Evolutionary conservation across 2,329 filamentous ascomycete species (phyloP), one percentile per base, ranked within the genome.

Genomic region (Calycina marina): DNA sequence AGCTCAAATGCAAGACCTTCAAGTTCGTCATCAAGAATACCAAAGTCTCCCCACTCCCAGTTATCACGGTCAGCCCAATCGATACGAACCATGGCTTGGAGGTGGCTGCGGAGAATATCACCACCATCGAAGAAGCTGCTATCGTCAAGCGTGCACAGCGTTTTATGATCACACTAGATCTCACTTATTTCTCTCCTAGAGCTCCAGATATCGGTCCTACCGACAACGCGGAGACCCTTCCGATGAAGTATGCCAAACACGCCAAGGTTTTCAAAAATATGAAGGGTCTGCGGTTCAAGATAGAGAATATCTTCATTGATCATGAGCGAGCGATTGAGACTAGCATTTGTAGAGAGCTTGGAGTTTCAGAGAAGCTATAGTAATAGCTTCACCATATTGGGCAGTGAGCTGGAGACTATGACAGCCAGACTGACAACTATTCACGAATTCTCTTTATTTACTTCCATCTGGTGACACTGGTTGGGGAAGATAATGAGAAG

Each of bases 21-120:
- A 46, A 42, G 9, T 25, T 52, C 5, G 26, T 52, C 3, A 15
- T 50, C 4, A 50, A 45, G 12, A 44, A 46, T 9, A 5, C 16
- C 17, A 31, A 25, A 9, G 34, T 29, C 8, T 6, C 12, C 6
- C 13, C 27, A 8, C 10, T 29, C n/a, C 8, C 18, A 5, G 17
- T 35, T 17, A n/a, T 24, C 18, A 24, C 16, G 3, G 9, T 11
- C 11, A 18, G 12, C 9, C 33, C 16, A 16, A 22, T 30, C 15
- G 18, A 31, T 14, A 15, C 30, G 28, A n/a, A n/a, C 14, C 12
- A 6, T 4, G n/a, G 25, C 12, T n/a, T 17, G 18, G 12, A 14
- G 12, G n/a, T 17, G 8, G 15, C 14, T 14, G n/a, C 5, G 3
- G 30, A 26, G n/a, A 12, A 29, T 26, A 18, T 25, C 8, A 8